phyloP scores from a whole-genome alignment of 306 rosid species.

The Glycine latifolia region DNA sequence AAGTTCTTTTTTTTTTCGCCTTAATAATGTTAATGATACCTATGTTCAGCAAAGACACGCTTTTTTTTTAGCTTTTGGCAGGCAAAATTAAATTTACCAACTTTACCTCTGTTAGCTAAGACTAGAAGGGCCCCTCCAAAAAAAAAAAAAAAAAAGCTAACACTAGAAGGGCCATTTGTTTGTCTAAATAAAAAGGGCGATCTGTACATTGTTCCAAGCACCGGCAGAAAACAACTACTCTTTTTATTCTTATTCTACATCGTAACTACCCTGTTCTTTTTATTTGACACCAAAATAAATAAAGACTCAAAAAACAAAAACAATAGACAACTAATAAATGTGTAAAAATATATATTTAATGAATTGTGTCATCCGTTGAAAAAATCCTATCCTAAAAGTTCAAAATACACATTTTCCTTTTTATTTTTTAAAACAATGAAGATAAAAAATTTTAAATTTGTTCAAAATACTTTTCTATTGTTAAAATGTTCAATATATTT shows the following conservation, averaged over 20 bases:
- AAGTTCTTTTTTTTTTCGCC: background rate
- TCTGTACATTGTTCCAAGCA: constrained; percentile 28
- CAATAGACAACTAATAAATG: background rate
- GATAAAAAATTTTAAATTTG: background rate
- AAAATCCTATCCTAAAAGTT: background rate
- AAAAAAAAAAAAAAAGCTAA: no score
- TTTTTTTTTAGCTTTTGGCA: constrained; percentile 41
- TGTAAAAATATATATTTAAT: background rate
- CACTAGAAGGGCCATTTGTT: background rate
- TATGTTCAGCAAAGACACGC: constrained; percentile 41
- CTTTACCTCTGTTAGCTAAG: constrained; percentile 18
- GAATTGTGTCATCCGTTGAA: background rate
- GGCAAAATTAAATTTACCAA: constrained; percentile 26
- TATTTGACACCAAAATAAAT: background rate
- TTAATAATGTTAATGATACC: constrained; percentile 14
- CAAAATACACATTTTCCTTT: background rate
- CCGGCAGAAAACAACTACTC: constrained; percentile 16
- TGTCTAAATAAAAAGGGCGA: background rate
- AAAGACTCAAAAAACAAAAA: background rate
- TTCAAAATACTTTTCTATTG: background rate
- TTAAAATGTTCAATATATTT: background rate
- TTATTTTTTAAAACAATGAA: background rate
- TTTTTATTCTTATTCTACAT: constrained; percentile 29
- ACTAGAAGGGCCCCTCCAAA: background rate
- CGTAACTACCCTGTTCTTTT: constrained; percentile 27